Evolutionary conservation across 2,329 filamentous ascomycete species (phyloP), one percentile per base, ranked within the genome.

Genomic region (Epichloe brachyelytri): DNA sequence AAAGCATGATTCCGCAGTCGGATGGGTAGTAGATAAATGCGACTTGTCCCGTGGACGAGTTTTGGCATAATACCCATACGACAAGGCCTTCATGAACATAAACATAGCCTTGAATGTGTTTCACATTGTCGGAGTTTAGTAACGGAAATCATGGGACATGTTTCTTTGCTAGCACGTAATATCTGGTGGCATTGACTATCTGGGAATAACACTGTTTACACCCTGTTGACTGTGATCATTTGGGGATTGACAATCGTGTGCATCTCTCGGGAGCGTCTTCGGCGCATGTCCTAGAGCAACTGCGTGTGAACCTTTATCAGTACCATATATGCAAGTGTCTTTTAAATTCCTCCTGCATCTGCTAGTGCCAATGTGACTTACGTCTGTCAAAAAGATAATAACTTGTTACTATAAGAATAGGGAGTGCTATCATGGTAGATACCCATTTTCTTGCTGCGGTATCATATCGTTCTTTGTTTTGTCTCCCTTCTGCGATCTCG

Each of bases 371-470:
- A 14, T 17, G n/a, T 20, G 17, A 69, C 73, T 65, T 52, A 75
- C 74, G 58, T 62, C 73, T 64, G 44, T 78, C 70, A 61, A 74
- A 79, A 3, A 80, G 59, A 48, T 70, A 71, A 54, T 76, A 80
- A 20, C 76, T 78, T 26, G 74, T 76, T 47, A 80, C 76, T 14
- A 79, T 54, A 4, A 79, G 57, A 34, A 80, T 71, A 2, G 77
- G 77, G 62, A 78, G 57, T 22, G 73, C 75, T 50, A 79, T 69
- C 56, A 80, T 74, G 7, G 69, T 54, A 20, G 65, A 63, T 3
- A 68, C 63, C 67, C 73, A 78, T 57, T 68, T 72, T 52, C 72
- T 61, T 50, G 70, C 67, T 33, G 71, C 69, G 38, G 59, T 57
- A 50, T 72, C 69, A 59, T 74, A 77, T 40, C 70, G 66, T 54